A percentile compares a stretch with the other conserved stretches of the same genome.
These are phyloP conservation scores for Chlamydomonas applanata DNA, from an alignment of 139 green algal genomes.

Conservation along the genomic window DNA sequence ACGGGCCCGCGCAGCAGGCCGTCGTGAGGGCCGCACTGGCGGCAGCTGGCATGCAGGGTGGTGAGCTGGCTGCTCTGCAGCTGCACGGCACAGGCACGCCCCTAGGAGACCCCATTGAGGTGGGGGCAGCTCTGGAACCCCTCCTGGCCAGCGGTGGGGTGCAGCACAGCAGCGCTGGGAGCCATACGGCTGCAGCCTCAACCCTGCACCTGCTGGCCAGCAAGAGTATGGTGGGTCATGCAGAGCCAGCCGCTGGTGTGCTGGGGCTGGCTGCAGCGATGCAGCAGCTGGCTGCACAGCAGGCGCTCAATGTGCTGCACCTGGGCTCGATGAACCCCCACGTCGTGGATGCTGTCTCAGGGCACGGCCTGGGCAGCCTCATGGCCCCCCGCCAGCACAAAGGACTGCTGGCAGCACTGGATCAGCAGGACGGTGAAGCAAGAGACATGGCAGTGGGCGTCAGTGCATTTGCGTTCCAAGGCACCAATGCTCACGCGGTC, in stretches of 20 bases:
- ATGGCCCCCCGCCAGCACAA: too few species aligned
- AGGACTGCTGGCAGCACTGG: too few species aligned
- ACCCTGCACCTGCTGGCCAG: slow-evolving; percentile 53
- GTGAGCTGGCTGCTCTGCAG: slow-evolving; percentile 38
- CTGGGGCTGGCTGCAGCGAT: slow-evolving; percentile 30
- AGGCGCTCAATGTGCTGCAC: slow-evolving; percentile 47
- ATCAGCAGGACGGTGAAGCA: background rate
- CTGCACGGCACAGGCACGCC: slow-evolving; percentile 79
- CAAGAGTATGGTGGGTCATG: slow-evolving; percentile 73
- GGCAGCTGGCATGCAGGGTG: background rate
- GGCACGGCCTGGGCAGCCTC: background rate
- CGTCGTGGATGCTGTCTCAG: slow-evolving; percentile 34
- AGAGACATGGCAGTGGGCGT: slow-evolving; percentile 27
- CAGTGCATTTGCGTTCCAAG: slow-evolving; percentile 80
- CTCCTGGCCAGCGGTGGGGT: background rate
- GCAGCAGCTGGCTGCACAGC: slow-evolving; percentile 6
- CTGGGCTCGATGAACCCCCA: slow-evolving; percentile 67
- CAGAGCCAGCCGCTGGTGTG: slow-evolving; percentile 70
- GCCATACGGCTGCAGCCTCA: too few species aligned
- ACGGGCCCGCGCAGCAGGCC: slow-evolving; percentile 79
- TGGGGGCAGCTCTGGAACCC: slow-evolving; percentile 32
- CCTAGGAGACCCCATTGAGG: slow-evolving; percentile 87
- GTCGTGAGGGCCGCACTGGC: slow-evolving; percentile 59
- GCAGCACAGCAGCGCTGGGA: slow-evolving; percentile 9
- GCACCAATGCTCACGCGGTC: slow-evolving; percentile 71